These are phyloP conservation scores for Saccharomyces hybrid DNA, from an alignment of 1,139 yeast genomes.

Conservation along the genomic window DNA sequence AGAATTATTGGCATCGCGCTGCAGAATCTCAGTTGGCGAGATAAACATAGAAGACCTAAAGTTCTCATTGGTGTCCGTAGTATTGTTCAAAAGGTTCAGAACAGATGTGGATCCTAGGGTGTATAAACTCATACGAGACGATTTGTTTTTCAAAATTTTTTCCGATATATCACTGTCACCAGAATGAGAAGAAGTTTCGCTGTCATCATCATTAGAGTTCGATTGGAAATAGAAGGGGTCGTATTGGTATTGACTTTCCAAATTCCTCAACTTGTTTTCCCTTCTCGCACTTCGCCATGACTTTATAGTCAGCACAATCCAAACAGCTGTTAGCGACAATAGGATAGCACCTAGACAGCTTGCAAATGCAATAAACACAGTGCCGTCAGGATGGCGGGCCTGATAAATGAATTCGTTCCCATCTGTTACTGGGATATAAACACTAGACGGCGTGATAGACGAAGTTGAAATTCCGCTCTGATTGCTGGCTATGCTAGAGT, in stretches of 20 bases:
- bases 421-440: conserved; percentile 20
- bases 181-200: conserved; percentile 7
- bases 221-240: conserved; percentile 17
- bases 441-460: conserved; percentile 3
- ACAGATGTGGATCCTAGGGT: conserved; percentile 15
- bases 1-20: conserved; percentile 7
- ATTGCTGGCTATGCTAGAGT: neutral
- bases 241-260: conserved; percentile 15
- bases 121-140: conserved; percentile 21
- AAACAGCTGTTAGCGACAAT: conserved; percentile 9
- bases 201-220: conserved; percentile 6
- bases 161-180: conserved; percentile 20
- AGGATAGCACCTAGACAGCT: conserved; percentile 41
- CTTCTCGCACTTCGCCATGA: conserved; percentile 24
- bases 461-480: neutral
- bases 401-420: conserved; percentile 50
- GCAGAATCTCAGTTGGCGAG: conserved; percentile 34
- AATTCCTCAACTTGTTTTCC: conserved; percentile 15
- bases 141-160: conserved; percentile 13
- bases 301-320: conserved; percentile 14
- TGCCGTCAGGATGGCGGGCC: conserved; percentile 50
- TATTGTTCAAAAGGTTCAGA: conserved; percentile 7
- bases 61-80: conserved; percentile 3
- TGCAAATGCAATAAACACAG: conserved; percentile 72
- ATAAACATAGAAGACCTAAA: conserved; percentile 31